Evolutionary conservation across 108 stramenopile species (phyloP).

Genomic region (Skeletonema potamos): DNA sequence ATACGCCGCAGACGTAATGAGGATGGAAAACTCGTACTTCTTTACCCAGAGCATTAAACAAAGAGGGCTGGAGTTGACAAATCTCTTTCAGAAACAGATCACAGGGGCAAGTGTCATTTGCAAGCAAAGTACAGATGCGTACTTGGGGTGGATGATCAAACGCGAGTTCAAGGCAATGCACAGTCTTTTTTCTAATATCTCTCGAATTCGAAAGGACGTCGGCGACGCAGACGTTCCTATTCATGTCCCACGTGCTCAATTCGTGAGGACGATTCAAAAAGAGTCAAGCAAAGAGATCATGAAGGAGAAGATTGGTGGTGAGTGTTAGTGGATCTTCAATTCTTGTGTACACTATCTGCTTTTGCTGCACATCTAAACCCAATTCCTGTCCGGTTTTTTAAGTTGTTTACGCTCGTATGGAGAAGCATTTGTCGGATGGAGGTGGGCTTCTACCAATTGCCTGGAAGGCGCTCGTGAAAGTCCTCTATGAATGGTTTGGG

Average conservation of each 20-base stretch:
- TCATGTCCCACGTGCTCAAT: constrained; percentile 80
- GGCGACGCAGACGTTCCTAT: constrained; percentile 84
- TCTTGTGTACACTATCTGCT: too few species aligned
- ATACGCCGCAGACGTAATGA: constrained; percentile 85
- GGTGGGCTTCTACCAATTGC: constrained; percentile 85
- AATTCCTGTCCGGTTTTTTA: too few species aligned
- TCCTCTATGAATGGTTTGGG: constrained; percentile 91
- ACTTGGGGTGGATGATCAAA: constrained; percentile 91
- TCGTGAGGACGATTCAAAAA: constrained; percentile 78
- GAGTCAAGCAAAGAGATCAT: constrained; percentile 82
- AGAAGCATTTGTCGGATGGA: constrained; percentile 85
- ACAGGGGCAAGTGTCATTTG: constrained; percentile 78
- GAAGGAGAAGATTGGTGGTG: constrained; percentile 87
- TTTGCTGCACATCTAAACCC: too few species aligned
- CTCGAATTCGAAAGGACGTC: constrained; percentile 78
- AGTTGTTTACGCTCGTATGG: constrained; percentile 84
- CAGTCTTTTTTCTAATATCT: constrained; percentile 82
- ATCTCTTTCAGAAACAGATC: constrained; percentile 81
- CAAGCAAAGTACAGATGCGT: constrained; percentile 88
- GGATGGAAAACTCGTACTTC: constrained; percentile 90
- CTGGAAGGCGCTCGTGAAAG: constrained; percentile 90
- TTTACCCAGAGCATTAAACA: constrained; percentile 83
- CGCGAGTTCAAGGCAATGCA: constrained; percentile 88
- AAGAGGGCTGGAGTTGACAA: constrained; percentile 61
- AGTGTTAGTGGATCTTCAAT: too few species aligned